Percentiles rank a stretch among this genome's conserved stretches.
Evolutionary conservation across 2,329 filamentous ascomycete genomes (phyloP).

Genomic region (Aspergillus sp.): DNA sequence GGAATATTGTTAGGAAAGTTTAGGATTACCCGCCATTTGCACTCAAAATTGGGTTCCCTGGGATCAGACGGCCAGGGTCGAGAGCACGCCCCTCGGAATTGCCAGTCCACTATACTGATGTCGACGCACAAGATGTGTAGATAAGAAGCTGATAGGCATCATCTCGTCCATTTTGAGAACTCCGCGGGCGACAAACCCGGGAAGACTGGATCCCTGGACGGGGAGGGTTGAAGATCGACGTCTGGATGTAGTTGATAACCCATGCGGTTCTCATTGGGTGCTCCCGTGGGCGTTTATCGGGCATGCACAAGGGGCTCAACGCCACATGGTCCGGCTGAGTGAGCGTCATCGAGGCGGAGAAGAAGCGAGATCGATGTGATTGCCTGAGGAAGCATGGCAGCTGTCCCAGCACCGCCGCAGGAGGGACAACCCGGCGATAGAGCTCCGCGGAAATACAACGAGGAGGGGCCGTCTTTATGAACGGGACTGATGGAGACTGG

Average conservation of each 20-base stretch:
- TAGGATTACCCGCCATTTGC: neutral
- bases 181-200: neutral
- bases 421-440: neutral
- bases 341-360: neutral
- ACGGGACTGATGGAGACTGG: constrained; percentile 5
- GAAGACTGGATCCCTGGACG: neutral
- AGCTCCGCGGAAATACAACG: constrained; percentile 10
- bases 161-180: neutral
- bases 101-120: too few species aligned
- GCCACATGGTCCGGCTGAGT: neutral
- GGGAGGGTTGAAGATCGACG: constrained; percentile 2
- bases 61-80: neutral
- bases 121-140: too few species aligned
- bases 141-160: too few species aligned
- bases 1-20: neutral
- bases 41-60: neutral
- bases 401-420: too few species aligned
- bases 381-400: too few species aligned
- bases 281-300: neutral
- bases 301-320: neutral
- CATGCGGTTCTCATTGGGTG: constrained; percentile 22
- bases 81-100: too few species aligned
- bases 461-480: constrained; percentile 5
- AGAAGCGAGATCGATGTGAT: neutral
- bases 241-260: constrained; percentile 21